These are phyloP conservation scores for Daldinia grandis DNA, from an alignment of 495 filamentous ascomycete genomes.

Conservation along the genomic window DNA sequence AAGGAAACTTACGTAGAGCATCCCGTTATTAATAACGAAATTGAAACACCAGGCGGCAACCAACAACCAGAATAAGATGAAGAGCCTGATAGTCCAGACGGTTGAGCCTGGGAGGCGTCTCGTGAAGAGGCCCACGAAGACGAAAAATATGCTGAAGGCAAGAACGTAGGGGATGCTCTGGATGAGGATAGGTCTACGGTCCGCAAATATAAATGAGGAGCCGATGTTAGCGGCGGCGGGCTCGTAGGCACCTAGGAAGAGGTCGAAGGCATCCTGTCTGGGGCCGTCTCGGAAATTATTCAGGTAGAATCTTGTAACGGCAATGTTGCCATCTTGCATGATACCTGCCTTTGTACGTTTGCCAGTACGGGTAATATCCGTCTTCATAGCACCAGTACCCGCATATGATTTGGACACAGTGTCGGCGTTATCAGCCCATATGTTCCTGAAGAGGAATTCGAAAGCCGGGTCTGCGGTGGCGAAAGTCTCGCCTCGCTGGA, in stretches of 20 bases:
- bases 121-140: slow-evolving; percentile 80
- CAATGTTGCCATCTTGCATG: slow-evolving; percentile 82
- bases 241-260: slow-evolving; percentile 87
- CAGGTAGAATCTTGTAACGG: slow-evolving; percentile 79
- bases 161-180: slow-evolving; percentile 91
- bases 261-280: slow-evolving; percentile 91
- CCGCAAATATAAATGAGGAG: slow-evolving; percentile 75
- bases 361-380: slow-evolving; percentile 91
- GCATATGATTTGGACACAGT: slow-evolving; percentile 91
- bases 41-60: slow-evolving; percentile 72
- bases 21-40: slow-evolving; percentile 83
- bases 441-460: slow-evolving; percentile 87
- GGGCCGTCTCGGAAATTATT: slow-evolving; percentile 96
- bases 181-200: slow-evolving; percentile 84
- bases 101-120: slow-evolving; percentile 70
- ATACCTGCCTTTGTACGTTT: slow-evolving; percentile 83
- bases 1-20: slow-evolving; percentile 80
- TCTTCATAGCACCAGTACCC: slow-evolving; percentile 95
- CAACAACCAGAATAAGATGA: slow-evolving; percentile 76
- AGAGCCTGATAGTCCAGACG: slow-evolving; percentile 79
- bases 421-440: slow-evolving; percentile 99
- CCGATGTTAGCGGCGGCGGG: slow-evolving; percentile 71
- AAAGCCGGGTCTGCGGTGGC: slow-evolving; percentile 78
- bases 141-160: slow-evolving; percentile 85
- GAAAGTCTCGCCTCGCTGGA: slow-evolving; percentile 72